phyloP scores from a whole-genome alignment of 129 eudicot genomes.

The Chrysanthemum makinoi region DNA sequence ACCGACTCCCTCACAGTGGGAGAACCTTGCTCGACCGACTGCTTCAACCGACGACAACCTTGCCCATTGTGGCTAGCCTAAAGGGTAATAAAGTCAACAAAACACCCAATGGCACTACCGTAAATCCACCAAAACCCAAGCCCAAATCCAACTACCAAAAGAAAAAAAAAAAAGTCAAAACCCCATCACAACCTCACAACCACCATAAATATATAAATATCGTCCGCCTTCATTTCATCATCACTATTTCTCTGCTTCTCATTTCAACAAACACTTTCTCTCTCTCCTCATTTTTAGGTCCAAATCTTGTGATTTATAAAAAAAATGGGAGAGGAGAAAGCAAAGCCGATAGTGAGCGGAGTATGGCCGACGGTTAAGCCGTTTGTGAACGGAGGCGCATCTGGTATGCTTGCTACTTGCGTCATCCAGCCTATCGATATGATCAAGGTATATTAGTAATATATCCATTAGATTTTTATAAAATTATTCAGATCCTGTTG shows the following conservation, averaged over 20 bases:
- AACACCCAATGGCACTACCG: slow-evolving; percentile 1
- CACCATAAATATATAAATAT: no score
- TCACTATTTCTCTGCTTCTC: slow-evolving; percentile 15
- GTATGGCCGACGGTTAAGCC: slow-evolving; percentile 93
- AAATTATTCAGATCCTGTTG: no score
- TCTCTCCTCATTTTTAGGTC: background rate
- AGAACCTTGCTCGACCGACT: no score
- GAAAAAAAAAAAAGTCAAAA: background rate
- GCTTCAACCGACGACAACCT: no score
- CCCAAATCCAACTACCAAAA: background rate
- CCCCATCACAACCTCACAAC: background rate
- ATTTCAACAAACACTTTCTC: slow-evolving; percentile 1
- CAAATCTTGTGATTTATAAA: background rate
- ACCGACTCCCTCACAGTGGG: no score
- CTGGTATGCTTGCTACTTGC: slow-evolving; percentile 96
- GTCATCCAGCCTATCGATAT: slow-evolving; percentile 95
- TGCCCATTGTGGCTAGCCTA: no score
- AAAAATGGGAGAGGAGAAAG: slow-evolving; percentile 69
- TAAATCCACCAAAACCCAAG: background rate
- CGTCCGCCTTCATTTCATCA: background rate
- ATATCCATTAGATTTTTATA: no score
- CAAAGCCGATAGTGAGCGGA: slow-evolving; percentile 33
- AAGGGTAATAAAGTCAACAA: slow-evolving; percentile 13
- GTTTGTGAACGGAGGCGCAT: slow-evolving; percentile 85
- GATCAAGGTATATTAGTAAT: slow-evolving; percentile 61